Percentiles rank a stretch among this genome's conserved stretches.
Conservation (phyloP, 2,329 filamentous ascomycete genomes). For the Parasarocladium wereldwijsianum region DNA sequence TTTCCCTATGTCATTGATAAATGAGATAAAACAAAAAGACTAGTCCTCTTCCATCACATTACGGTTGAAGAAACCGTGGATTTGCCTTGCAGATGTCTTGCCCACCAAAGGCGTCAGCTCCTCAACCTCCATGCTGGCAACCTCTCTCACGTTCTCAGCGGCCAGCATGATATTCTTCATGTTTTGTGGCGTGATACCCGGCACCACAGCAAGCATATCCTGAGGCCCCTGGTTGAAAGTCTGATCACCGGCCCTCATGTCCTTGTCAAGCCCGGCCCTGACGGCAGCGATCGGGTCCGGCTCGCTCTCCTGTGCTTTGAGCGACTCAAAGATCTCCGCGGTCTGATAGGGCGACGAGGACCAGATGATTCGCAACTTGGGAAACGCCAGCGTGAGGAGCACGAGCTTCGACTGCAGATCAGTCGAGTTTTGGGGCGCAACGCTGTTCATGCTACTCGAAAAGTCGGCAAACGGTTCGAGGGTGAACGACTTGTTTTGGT, state of each 20-base stretch:
- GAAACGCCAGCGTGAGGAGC: conserved; percentile 82
- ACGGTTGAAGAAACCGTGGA: conserved; percentile 66
- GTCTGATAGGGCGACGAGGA: conserved; percentile 87
- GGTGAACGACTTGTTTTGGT: conserved; percentile 93
- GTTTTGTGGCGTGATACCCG: conserved; percentile 70
- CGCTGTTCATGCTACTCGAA: conserved; percentile 38
- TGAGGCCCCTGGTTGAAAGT: conserved; percentile 74
- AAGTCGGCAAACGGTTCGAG: conserved; percentile 67
- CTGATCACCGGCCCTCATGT: conserved; percentile 46
- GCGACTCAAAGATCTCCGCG: conserved; percentile 86
- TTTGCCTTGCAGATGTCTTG: conserved; percentile 58
- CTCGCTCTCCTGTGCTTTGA: conserved; percentile 81
- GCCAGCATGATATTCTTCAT: conserved; percentile 57
- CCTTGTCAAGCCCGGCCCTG: conserved; percentile 52
- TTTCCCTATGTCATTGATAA: neutral
- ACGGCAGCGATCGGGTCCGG: conserved; percentile 84
- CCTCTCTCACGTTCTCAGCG: conserved; percentile 60
- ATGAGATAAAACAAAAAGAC: neutral
- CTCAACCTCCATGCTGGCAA: conserved; percentile 71
- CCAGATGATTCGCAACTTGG: conserved; percentile 83
- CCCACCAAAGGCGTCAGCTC: conserved; percentile 66
- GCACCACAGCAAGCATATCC: conserved; percentile 77
- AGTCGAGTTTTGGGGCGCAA: conserved; percentile 43
- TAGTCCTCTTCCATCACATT: conserved; percentile 40
- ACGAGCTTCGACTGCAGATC: conserved; percentile 89